Base-by-base conservation (phyloP, 495 filamentous ascomycete species). In the Monascus purpureus region DNA sequence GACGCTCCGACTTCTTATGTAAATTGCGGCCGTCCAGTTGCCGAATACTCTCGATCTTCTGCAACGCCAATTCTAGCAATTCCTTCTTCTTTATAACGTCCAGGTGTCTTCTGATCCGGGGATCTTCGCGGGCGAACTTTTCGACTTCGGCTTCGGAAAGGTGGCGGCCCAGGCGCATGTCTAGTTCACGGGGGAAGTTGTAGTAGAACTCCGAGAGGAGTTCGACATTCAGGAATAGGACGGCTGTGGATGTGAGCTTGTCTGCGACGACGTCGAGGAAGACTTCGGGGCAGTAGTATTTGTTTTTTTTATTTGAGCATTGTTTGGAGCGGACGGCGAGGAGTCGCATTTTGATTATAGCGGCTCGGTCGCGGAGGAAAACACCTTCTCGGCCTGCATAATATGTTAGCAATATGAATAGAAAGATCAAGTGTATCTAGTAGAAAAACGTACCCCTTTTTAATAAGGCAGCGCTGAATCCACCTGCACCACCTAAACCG, bases 211-310 rank as follows among this genome's bases (percentile, higher is more conserved):
- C 93, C 3, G 82, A 84, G 25, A 99, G 69, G 16, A 99, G 70
- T 60, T 99, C 90, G 22, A 95, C 92, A 43, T 99, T 94, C 7
- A 99, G 72, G 67, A 99, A 99, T 0, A 99, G 72, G 7, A 96
- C 92, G 8, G 90, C 88, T 0, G 88, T 96, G 2, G 82, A 75
- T 11, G 86, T 86, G 34, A 99, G 76, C 57, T 96, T 94, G 46
- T 92, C 82, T 17, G 90, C 85, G 8, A 95, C 90, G 7, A 92
- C 82, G 49, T 99, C 90, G 17, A 99, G 74, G 66, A 99, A 96
- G 36, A 96, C 69, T 54, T 99, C 90, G 0, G 90, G 90, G 52
- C 90, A 99, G 60, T 86, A 72, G 65, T 96, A 95, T 65, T 93
- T 93, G 63, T 90, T 90, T 38, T 76, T 73, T 37, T 73, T 65